A percentile compares a stretch with the other conserved stretches of the same genome.
phyloP scores from a whole-genome alignment of 2,329 filamentous ascomycete genomes.

The Monosporascus sp. region DNA sequence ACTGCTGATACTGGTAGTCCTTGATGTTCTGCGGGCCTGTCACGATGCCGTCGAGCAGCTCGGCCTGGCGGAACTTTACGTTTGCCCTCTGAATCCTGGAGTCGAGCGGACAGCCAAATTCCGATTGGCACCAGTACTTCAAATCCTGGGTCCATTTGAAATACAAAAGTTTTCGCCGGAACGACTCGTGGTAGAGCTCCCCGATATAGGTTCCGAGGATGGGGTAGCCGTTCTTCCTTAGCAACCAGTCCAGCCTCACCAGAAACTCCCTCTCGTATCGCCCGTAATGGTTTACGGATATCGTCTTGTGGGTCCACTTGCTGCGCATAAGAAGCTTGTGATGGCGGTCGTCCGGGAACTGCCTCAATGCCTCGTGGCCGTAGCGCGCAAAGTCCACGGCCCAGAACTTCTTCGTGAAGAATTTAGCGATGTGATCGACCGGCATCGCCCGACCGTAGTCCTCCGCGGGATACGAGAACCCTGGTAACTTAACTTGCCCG shows the following conservation, averaged over 20 bases:
- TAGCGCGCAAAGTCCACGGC: slow-evolving; percentile 8
- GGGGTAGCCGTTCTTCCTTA: slow-evolving; percentile 1
- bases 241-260: neutral
- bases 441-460: slow-evolving; percentile 10
- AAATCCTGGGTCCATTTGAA: neutral
- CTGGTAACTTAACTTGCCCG: accelerated
- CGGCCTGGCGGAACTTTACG: too few relatives aligned
- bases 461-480: neutral
- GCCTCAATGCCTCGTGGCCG: slow-evolving; percentile 13
- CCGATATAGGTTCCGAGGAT: slow-evolving; percentile 9
- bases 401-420: slow-evolving; percentile 25
- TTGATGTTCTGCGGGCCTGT: too few relatives aligned
- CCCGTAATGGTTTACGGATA: neutral
- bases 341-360: slow-evolving; percentile 1
- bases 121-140: neutral
- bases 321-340: neutral
- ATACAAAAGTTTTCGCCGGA: neutral
- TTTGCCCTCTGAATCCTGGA: too few relatives aligned
- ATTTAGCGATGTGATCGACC: slow-evolving; percentile 13
- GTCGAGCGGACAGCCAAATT: too few relatives aligned
- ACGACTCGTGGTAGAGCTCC: neutral
- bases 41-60: too few relatives aligned
- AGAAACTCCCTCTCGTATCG: neutral
- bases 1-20: too few relatives aligned
- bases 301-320: too few relatives aligned